Evolutionary conservation across 805 yeast genomes (phyloP), one percentile per base, ranked within the genome.

Genomic region (Metschnikowia kunwiensis): DNA sequence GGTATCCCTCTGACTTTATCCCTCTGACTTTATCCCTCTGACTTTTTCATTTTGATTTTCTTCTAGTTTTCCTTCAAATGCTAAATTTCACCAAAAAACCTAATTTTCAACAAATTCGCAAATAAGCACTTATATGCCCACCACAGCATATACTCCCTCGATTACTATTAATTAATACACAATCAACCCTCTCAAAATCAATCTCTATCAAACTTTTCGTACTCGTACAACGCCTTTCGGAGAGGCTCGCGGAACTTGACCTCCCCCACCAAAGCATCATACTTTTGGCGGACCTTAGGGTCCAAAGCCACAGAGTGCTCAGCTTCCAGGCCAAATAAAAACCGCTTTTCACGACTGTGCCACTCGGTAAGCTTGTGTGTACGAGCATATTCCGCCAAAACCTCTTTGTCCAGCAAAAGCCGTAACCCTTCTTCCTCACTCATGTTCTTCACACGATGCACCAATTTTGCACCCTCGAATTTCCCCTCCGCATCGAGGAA

Each of bases 351-450:
- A 7, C 38, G 26, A 9, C 21, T 25, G 35, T 57, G 60, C 42
- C 48, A 43, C 3, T 38, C 48, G 10, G 53, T 49, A 24, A 36
- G 28, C 7, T 40, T 27, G 19, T 38, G 35, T 11, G 58, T 50
- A 18, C 48, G 40, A 29, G 46, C 49, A 36, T 55, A 57, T 27
- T 57, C 58, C 3, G 38, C 30, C 31, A 53, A 40, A 5, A 53
- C 22, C 25, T 38, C 35, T 6, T 51, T 51, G 24, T 57, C 58
- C 5, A 44, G 37, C 15, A 60, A 42, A 18, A 61, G 46, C 25
- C 40, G 27, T 10, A 53, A 37, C 3, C 47, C 32, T 26, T 60
- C 51, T 24, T 46, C 54, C 28, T 62, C 65, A 7, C 43, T 35
- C 54, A 61, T 53, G 14, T 46, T 46, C 18, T 48, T 28, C 10